A percentile compares a stretch with the other conserved stretches of the same genome.
These are phyloP conservation scores for Dalechampia spathulata DNA, from an alignment of 441 rosid species.

Conservation along the genomic window DNA sequence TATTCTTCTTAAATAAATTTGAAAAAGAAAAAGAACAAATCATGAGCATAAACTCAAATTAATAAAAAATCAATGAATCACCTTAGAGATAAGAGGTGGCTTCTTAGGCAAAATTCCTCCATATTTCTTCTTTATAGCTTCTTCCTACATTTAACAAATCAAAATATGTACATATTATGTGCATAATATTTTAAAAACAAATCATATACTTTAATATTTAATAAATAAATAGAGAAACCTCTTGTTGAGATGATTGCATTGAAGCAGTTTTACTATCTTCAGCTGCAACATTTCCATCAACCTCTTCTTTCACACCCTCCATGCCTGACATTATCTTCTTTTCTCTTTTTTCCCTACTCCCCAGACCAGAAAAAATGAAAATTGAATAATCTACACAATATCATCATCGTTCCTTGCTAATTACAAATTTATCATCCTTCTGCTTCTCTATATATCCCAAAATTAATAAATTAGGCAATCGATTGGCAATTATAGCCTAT, in stretches of 20 bases:
- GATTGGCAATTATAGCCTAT: no score
- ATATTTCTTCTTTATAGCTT: slow-evolving; percentile 68
- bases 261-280: slow-evolving; percentile 42
- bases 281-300: no score
- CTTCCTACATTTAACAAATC: slow-evolving; percentile 42
- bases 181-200: background rate
- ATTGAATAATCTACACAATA: background rate
- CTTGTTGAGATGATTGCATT: slow-evolving; percentile 53
- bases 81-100: slow-evolving; percentile 98
- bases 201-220: background rate
- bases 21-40: no score
- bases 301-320: slow-evolving; percentile 51
- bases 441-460: no score
- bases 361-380: background rate
- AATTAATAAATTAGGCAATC: no score
- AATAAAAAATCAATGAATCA: slow-evolving; percentile 16
- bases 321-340: slow-evolving; percentile 34
- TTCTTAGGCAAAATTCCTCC: slow-evolving; percentile 96
- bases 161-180: background rate
- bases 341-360: no score
- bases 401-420: no score
- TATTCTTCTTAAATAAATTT: no score
- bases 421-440: no score
- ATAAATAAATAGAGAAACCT: slow-evolving; percentile 31
- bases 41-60: background rate